phyloP scores from a whole-genome alignment of 140 eudicot genomes.

The Ambrosia hybrid region DNA sequence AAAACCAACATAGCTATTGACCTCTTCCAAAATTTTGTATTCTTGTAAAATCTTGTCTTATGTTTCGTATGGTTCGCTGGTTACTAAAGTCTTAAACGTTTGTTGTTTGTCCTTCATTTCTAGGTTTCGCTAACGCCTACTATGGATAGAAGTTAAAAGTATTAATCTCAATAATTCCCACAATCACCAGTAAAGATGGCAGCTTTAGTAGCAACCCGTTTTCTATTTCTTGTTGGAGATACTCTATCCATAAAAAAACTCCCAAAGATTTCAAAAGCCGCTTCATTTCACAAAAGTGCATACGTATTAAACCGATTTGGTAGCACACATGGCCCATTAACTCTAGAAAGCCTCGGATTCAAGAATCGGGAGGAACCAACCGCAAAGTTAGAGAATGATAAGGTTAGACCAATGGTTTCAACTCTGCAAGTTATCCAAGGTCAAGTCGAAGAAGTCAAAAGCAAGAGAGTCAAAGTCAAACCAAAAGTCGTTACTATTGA shows the following conservation, averaged over 20 bases:
- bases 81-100: conserved; percentile 11
- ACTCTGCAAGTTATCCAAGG: conserved; percentile 30
- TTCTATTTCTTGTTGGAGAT: conserved; percentile 68
- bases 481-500: conserved; percentile 36
- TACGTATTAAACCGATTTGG: conserved; percentile 36
- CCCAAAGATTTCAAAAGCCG: conserved; percentile 43
- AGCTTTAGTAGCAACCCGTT: conserved; percentile 59
- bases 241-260: conserved; percentile 42
- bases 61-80: neutral
- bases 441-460: conserved; percentile 33
- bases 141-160: conserved; percentile 22
- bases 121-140: conserved; percentile 29
- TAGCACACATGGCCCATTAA: conserved; percentile 51
- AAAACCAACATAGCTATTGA: neutral
- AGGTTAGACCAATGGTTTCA: conserved; percentile 39
- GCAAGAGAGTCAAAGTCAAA: conserved; percentile 48
- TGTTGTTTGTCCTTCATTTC: conserved; percentile 11
- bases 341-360: conserved; percentile 71
- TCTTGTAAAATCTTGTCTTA: neutral
- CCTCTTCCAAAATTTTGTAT: neutral
- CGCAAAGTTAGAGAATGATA: conserved; percentile 36
- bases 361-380: conserved; percentile 32
- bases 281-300: conserved; percentile 40
- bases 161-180: conserved; percentile 13
- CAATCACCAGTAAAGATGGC: conserved; percentile 44